phyloP scores from a whole-genome alignment of 768 basidiomycete genomes.

The Hygrocybe coccinea region DNA sequence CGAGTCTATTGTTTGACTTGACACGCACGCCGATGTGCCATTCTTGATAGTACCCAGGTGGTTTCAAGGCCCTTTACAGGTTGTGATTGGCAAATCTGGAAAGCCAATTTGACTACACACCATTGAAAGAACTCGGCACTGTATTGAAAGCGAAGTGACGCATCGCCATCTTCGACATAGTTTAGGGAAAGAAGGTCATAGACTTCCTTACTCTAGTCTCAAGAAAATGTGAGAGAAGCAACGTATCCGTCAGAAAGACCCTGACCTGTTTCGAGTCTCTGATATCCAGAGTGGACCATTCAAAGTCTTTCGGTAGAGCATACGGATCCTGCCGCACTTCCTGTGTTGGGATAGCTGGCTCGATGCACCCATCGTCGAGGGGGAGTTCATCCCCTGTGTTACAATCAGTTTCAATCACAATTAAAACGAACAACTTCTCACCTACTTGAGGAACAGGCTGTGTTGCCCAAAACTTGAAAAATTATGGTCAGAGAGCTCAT shows the following conservation, averaged over 20 bases:
- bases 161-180: constrained; percentile 96
- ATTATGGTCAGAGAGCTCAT: constrained; percentile 1
- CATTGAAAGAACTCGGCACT: constrained; percentile 91
- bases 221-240: not conserved
- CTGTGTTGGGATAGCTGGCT: constrained; percentile 66
- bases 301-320: constrained; percentile 85
- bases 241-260: not conserved
- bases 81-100: not conserved
- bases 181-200: constrained; percentile 87
- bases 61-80: constrained; percentile 76
- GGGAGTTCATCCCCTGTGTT: constrained; percentile 56
- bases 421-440: constrained; percentile 20
- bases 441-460: constrained; percentile 94
- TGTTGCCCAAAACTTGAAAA: constrained; percentile 85
- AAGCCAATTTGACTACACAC: constrained; percentile 35
- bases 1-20: constrained; percentile 83
- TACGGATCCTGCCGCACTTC: constrained; percentile 88
- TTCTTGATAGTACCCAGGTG: constrained; percentile 87
- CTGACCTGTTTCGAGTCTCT: constrained; percentile 65
- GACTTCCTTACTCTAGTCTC: constrained; percentile 77
- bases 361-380: constrained; percentile 81
- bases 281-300: constrained; percentile 83
- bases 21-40: constrained; percentile 98
- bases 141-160: constrained; percentile 95
- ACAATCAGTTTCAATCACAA: not conserved